Base-by-base conservation (phyloP, 768 basidiomycete genomes). In the Suillus spraguei region DNA sequence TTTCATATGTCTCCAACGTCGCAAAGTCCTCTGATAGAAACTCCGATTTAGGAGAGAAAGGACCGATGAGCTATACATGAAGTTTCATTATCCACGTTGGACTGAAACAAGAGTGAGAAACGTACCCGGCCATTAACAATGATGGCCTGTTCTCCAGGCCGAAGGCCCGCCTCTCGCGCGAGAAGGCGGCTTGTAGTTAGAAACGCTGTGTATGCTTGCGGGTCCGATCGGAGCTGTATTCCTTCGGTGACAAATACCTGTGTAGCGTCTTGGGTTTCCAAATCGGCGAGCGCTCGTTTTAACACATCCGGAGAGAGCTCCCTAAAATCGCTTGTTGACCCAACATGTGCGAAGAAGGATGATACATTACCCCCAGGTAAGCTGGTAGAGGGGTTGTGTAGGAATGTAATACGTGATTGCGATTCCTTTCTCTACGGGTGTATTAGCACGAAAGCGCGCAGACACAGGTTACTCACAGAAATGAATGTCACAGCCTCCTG, bases 91-190 rank as follows among this genome's bases (percentile, higher is more conserved):
- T 63, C 54, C 67, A 64, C 63, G 60, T 59, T 7, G 42, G 36
- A 36, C 41, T 36, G 33, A 33, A 22, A 4, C 4, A 22, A 32
- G 22, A 32, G 63, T 10, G 28, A 3, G 63, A 17, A 9, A 78
- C 90, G 72, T 71, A 96, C 94, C 38, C 96, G 81, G 32, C 96
- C 97, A 68, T 97, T 97, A 59, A 92, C 78, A 41, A 96, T 64
- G 42, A 98, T 63, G 1, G 83, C 92, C 24, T 80, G 79, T 63
- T 88, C 76, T 0, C 89, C 90, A 2, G 88, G 83, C 16, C 72
- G 67, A 33, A 95, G 69, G n/a, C 82, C 82, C 3, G 94, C 68
- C 59, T 84, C 83, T 33, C 85, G 79, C 3, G 81, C 80, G 16
- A 92, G 68, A 24, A 85, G 70, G 39, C 80, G 78, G 63, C 82